phyloP scores from a whole-genome alignment of 139 green algal species.

The Chlorella vulgaris region DNA sequence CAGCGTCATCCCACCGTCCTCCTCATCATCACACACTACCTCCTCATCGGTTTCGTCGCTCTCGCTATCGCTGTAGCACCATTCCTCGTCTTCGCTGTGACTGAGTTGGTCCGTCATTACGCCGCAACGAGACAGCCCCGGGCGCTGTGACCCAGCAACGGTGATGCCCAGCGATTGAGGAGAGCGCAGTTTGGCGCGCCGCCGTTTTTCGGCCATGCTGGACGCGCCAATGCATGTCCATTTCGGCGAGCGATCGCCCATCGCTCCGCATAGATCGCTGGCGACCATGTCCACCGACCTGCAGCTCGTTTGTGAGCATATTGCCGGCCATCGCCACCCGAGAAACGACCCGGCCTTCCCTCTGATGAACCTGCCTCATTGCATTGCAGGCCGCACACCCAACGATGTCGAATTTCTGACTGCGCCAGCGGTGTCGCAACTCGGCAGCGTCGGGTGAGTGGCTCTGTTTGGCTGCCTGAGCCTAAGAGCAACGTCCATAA shows the following conservation, averaged over 20 bases:
- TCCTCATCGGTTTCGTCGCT: slow-evolving; percentile 14
- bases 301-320: no score
- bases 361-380: no score
- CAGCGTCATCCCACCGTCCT: slow-evolving; percentile 8
- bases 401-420: slow-evolving; percentile 36
- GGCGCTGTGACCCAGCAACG: no score
- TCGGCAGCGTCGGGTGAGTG: slow-evolving; percentile 6
- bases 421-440: neutral
- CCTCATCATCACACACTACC: no score
- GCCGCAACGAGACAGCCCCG: no score
- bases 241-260: no score
- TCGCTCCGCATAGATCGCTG: no score
- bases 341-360: neutral
- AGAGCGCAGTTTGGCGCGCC: no score
- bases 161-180: no score
- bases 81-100: slow-evolving; percentile 9
- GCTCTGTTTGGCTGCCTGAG: neutral
- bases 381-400: slow-evolving; percentile 38
- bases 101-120: neutral
- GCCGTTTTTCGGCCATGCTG: no score
- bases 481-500: neutral
- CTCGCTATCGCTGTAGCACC: neutral
- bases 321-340: neutral
- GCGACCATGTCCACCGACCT: no score
- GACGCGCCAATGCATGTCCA: no score